Conservation (phyloP, 352 stramenopile genomes). For the Plasmopara muralis region DNA sequence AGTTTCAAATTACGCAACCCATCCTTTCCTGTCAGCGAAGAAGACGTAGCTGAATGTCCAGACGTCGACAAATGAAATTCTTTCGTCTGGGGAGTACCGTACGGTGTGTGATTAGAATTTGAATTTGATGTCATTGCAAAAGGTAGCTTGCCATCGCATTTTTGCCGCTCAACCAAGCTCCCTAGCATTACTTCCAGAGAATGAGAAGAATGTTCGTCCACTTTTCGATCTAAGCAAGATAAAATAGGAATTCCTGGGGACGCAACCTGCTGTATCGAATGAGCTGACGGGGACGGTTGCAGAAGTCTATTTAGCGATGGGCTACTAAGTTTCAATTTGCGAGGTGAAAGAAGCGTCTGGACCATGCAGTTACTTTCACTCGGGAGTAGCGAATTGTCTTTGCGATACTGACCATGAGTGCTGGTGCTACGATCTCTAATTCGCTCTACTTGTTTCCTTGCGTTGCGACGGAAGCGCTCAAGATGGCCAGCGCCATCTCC, state of each 20-base stretch:
- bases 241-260: too few relatives aligned
- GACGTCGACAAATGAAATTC: too few relatives aligned
- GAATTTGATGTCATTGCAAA: too few relatives aligned
- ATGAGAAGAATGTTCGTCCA: too few relatives aligned
- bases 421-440: constrained; percentile 19
- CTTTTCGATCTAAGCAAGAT: too few relatives aligned
- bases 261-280: too few relatives aligned
- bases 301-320: constrained; percentile 7
- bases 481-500: constrained; percentile 24
- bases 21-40: constrained; percentile 12
- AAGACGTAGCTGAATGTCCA: constrained; percentile 9
- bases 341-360: constrained; percentile 35
- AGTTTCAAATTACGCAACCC: not conserved
- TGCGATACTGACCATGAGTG: constrained; percentile 9
- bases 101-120: too few relatives aligned
- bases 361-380: constrained; percentile 29
- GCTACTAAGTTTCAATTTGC: constrained; percentile 18
- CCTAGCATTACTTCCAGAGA: too few relatives aligned
- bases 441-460: constrained; percentile 16
- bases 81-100: too few relatives aligned
- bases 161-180: too few relatives aligned
- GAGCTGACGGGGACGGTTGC: not conserved
- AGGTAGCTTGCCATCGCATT: too few relatives aligned
- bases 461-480: constrained; percentile 23
- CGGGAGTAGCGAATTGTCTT: constrained; percentile 13